Conservation (phyloP, 2,329 filamentous ascomycete genomes). For the Teratosphaeriaceae sp. region DNA sequence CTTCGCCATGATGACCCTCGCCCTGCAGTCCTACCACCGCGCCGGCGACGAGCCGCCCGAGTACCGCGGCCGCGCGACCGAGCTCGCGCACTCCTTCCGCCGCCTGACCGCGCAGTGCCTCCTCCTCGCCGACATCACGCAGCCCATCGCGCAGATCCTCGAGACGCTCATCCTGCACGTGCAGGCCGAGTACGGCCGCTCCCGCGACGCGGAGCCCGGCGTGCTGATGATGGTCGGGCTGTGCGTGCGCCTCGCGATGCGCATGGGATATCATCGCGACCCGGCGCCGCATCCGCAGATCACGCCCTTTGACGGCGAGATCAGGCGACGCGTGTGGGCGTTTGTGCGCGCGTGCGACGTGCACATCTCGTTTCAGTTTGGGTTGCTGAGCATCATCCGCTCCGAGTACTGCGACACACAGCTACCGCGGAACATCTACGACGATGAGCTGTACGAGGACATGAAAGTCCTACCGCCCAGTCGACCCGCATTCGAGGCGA, state of each 20-base stretch:
- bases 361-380: slow-evolving; percentile 42
- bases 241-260: slow-evolving; percentile 33
- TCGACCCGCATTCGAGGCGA: slow-evolving; percentile 25
- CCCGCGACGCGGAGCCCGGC: slow-evolving; percentile 26
- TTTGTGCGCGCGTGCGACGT: slow-evolving; percentile 40
- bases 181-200: slow-evolving; percentile 23
- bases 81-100: slow-evolving; percentile 22
- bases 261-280: slow-evolving; percentile 43
- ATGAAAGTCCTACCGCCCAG: slow-evolving; percentile 32
- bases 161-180: slow-evolving; percentile 35
- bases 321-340: slow-evolving; percentile 41
- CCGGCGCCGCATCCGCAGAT: slow-evolving; percentile 37
- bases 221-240: slow-evolving; percentile 38
- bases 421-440: slow-evolving; percentile 39
- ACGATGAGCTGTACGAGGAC: slow-evolving; percentile 36
- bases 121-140: slow-evolving; percentile 36
- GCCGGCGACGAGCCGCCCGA: slow-evolving; percentile 17
- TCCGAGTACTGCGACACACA: slow-evolving; percentile 36
- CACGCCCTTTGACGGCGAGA: slow-evolving; percentile 38
- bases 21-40: slow-evolving; percentile 26
- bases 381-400: slow-evolving; percentile 41
- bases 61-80: slow-evolving; percentile 13
- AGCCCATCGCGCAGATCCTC: slow-evolving; percentile 37
- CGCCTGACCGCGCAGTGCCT: slow-evolving; percentile 26
- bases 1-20: slow-evolving; percentile 41